These are phyloP conservation scores for Solanum virginianum DNA, from an alignment of 257 asterid genomes.

Conservation along the genomic window DNA sequence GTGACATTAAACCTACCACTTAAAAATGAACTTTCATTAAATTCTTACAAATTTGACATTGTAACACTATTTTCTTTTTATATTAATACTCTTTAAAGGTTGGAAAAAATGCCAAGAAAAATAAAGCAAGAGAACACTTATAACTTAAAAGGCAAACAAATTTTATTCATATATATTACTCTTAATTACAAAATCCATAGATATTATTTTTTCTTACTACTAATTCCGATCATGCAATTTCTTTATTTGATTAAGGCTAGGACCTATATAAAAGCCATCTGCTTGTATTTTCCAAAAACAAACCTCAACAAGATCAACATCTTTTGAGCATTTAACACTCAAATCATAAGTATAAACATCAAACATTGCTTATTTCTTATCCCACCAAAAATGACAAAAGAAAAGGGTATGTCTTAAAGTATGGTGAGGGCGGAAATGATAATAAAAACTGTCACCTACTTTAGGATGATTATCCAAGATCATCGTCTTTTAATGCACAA, in stretches of 20 bases:
- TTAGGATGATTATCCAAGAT: neutral
- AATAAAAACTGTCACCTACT: neutral
- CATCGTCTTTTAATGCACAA: neutral
- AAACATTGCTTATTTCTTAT: accelerated
- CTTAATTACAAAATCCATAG: neutral
- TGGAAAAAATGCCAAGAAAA: neutral
- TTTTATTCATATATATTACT: neutral
- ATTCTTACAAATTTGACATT: neutral
- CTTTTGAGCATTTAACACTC: neutral
- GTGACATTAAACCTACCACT: too few species aligned
- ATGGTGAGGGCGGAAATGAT: neutral
- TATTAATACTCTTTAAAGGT: too few species aligned
- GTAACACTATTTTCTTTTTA: too few species aligned
- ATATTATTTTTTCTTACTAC: neutral
- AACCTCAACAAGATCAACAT: neutral
- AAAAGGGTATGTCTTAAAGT: neutral
- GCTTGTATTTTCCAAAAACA: neutral
- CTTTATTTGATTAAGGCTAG: neutral
- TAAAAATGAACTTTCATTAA: too few species aligned
- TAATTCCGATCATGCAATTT: neutral
- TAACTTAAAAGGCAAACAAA: neutral
- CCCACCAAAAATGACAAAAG: neutral
- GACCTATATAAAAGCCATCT: neutral
- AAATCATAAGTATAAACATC: neutral
- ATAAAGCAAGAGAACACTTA: neutral